These are phyloP conservation scores for Galeopsis tetrahit DNA, from an alignment of 257 asterid genomes.

Conservation along the genomic window DNA sequence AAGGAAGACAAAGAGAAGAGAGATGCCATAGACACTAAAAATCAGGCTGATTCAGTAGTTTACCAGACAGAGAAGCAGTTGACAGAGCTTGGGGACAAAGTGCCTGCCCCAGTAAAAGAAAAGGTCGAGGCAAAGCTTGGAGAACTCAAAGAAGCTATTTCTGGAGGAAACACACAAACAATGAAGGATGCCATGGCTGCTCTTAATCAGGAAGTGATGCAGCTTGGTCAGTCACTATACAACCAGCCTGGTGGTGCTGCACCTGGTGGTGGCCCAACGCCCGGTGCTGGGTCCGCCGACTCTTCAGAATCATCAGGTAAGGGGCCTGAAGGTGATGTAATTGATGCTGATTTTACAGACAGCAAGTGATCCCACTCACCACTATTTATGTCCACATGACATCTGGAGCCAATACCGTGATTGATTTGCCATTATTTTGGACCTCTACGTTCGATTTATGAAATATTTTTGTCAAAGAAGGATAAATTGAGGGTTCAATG, in stretches of 20 bases:
- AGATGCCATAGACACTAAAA: constrained; percentile 95
- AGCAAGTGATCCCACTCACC: constrained; percentile 60
- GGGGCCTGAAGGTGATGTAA: constrained; percentile 92
- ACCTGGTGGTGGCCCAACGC: constrained; percentile 55
- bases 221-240: constrained; percentile 90
- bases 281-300: constrained; percentile 54
- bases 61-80: constrained; percentile 98
- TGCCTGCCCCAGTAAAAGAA: constrained; percentile 85
- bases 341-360: constrained; percentile 97
- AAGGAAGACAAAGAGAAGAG: constrained; percentile 99
- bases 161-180: constrained; percentile 80
- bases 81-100: constrained; percentile 96
- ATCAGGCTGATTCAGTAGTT: constrained; percentile 92
- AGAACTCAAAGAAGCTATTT: constrained; percentile 84
- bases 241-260: constrained; percentile 81
- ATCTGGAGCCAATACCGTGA: neutral
- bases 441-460: neutral
- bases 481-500: neutral
- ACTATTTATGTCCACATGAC: neutral
- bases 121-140: constrained; percentile 93
- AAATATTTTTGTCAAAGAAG: neutral
- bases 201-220: constrained; percentile 97
- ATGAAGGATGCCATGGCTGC: constrained; percentile 94
- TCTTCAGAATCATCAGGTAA: constrained; percentile 69
- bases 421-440: constrained; percentile 1